A percentile compares a stretch with the other conserved stretches of the same genome.
Conservation (phyloP, 1,284 basidiomycete species). For the Sporisorium reilianum region DNA sequence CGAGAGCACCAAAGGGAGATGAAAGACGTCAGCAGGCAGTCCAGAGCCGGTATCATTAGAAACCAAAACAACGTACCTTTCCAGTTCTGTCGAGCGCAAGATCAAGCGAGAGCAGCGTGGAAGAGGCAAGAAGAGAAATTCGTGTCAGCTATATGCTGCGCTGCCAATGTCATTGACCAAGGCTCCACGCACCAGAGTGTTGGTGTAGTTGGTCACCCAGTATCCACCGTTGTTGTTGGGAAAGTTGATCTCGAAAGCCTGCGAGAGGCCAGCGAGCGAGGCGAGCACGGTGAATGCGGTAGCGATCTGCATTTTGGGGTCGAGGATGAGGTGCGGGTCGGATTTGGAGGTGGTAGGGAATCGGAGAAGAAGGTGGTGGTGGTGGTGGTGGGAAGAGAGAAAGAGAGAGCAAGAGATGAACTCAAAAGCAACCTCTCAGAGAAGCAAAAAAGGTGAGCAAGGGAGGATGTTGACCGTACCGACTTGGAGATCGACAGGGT, state of each 20-base stretch:
- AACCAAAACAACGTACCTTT: conserved; percentile 34
- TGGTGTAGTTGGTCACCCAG: conserved; percentile 58
- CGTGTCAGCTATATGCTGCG: conserved; percentile 2
- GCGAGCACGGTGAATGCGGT: conserved; percentile 27
- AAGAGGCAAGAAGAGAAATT: background rate
- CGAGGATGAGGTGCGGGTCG: background rate
- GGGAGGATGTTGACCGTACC: background rate
- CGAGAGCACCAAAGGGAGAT: background rate
- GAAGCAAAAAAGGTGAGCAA: background rate
- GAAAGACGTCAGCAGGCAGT: background rate
- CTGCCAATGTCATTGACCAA: no score
- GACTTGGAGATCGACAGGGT: conserved; percentile 22
- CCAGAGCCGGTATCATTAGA: no score
- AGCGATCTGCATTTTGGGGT: conserved; percentile 36
- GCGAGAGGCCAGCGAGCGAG: conserved; percentile 26
- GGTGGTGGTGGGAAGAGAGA: conserved; percentile 10
- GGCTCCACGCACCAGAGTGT: conserved; percentile 33
- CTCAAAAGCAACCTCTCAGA: background rate
- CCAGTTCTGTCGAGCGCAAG: conserved; percentile 27
- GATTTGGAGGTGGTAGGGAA: conserved; percentile 1
- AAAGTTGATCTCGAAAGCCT: conserved; percentile 53
- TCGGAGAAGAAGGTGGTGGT: background rate
- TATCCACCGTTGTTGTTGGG: conserved; percentile 56
- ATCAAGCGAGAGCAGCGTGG: background rate
- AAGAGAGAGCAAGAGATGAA: background rate